Evolutionary conservation across 495 filamentous ascomycete genomes (phyloP), one percentile per base, ranked within the genome.

Genomic region (Penicillium manginii): DNA sequence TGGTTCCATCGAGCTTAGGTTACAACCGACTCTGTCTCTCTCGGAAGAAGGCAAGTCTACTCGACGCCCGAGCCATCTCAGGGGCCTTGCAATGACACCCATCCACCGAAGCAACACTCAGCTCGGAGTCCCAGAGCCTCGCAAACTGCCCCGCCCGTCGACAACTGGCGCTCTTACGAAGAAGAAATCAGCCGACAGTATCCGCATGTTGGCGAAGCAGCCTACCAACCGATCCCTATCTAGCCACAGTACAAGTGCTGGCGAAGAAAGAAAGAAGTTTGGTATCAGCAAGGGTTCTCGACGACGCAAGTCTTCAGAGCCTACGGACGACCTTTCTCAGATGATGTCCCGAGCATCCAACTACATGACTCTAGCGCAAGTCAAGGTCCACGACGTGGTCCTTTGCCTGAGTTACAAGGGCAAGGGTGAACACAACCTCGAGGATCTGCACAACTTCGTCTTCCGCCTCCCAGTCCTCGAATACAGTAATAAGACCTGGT

Each of bases 401-500:
- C 84, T 99, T 21, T 97, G 93, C 73, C 81, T 99, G 53, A 93
- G 90, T 69, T 99, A 97, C 78, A 98, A 99, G 71, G 94, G 96
- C 57, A 93, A 88, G 72, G 92, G 91, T 43, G 90, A 96, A 54
- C 91, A 92, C 64, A 99, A 98, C 65, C 76, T 98, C 50, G 91
- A 96, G 75, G 94, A 98, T 71, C 86, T 98, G 12, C 94, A 98
- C 72, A 88, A 97, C 65, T 93, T 98, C 59, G 94, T 98, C 57
- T 98, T 98, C 83, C 88, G 92, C 18, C 85, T 99, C 67, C 94
- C 94, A 7, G 89, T 89, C 15, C 85, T 99, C 39, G 94, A 99
- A 69, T 98, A 96, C 71, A 84, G 91, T 50, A 98, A 99, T 78
- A 98, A 97, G 76, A 98, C 92, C 10, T 99, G 94, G 94, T 97